phyloP scores from a whole-genome alignment of 1,139 yeast genomes.

The Sugiyamaella paludigena region DNA sequence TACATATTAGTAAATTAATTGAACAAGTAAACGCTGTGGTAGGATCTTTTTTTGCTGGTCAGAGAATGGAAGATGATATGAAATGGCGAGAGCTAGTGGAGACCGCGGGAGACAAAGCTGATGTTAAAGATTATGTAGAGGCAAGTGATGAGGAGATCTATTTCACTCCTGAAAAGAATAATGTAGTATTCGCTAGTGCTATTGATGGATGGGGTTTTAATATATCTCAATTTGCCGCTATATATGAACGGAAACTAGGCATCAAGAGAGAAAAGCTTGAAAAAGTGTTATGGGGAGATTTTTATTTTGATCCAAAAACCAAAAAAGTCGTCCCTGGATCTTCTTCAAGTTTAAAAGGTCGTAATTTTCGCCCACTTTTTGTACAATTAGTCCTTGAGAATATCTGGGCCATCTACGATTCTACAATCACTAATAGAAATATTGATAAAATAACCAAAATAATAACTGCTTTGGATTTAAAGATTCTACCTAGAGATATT shows the following conservation, averaged over 20 bases:
- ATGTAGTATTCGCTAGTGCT: slow-evolving; percentile 93
- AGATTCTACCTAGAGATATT: slow-evolving; percentile 70
- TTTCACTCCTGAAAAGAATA: slow-evolving; percentile 85
- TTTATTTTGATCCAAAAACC: slow-evolving; percentile 81
- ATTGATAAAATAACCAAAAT: slow-evolving; percentile 73
- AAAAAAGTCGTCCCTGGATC: slow-evolving; percentile 55
- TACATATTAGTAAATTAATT: slow-evolving; percentile 70
- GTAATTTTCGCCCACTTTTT: slow-evolving; percentile 70
- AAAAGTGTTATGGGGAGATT: slow-evolving; percentile 97
- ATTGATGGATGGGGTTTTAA: slow-evolving; percentile 98
- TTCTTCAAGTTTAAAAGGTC: slow-evolving; percentile 50
- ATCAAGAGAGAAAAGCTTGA: slow-evolving; percentile 75
- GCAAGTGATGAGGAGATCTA: slow-evolving; percentile 80
- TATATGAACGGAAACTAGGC: slow-evolving; percentile 82
- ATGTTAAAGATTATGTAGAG: slow-evolving; percentile 55
- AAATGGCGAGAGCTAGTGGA: slow-evolving; percentile 71
- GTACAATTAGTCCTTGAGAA: slow-evolving; percentile 85
- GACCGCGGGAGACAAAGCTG: slow-evolving; percentile 24
- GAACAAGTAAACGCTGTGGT: slow-evolving; percentile 95
- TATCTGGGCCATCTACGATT: slow-evolving; percentile 87
- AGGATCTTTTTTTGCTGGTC: slow-evolving; percentile 92
- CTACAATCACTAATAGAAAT: slow-evolving; percentile 63
- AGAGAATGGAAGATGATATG: slow-evolving; percentile 86
- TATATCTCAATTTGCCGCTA: slow-evolving; percentile 79
- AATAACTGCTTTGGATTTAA: slow-evolving; percentile 64